phyloP scores from a whole-genome alignment of 345 rosid genomes.

The Eucalyptus cloeziana region DNA sequence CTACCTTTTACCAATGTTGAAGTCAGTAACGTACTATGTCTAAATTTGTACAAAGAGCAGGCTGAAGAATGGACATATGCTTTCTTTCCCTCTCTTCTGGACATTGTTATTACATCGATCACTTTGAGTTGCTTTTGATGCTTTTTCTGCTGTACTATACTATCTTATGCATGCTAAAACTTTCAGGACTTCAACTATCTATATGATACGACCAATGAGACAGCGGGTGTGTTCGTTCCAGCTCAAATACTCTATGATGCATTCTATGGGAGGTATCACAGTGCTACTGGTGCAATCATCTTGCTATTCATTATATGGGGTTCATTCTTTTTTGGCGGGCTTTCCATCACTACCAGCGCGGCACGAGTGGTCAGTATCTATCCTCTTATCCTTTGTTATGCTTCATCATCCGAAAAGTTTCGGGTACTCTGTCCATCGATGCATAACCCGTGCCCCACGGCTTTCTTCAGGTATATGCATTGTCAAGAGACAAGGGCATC shows the following conservation, averaged over 20 bases:
- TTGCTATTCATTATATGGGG: slow-evolving; percentile 49
- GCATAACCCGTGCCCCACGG: background rate
- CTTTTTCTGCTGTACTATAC: background rate
- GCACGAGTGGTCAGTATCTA: slow-evolving; percentile 38
- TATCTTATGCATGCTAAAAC: background rate
- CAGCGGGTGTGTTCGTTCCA: slow-evolving; percentile 42
- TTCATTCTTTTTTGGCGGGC: slow-evolving; percentile 60
- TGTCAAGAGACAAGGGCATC: slow-evolving; percentile 47
- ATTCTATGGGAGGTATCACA: slow-evolving; percentile 52
- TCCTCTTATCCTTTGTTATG: background rate
- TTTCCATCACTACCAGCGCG: slow-evolving; percentile 52
- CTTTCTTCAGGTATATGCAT: slow-evolving; percentile 28
- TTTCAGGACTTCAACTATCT: slow-evolving; percentile 31
- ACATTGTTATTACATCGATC: background rate
- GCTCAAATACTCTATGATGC: slow-evolving; percentile 61
- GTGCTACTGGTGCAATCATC: slow-evolving; percentile 38
- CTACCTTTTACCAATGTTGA: background rate
- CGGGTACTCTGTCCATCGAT: background rate
- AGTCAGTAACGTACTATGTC: background rate
- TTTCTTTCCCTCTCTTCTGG: background rate
- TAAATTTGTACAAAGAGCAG: background rate
- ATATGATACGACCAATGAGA: slow-evolving; percentile 43
- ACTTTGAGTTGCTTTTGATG: background rate
- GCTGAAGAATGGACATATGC: background rate
- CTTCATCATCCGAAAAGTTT: background rate